A percentile compares a stretch with the other conserved stretches of the same genome.
phyloP scores from a whole-genome alignment of 2,329 filamentous ascomycete genomes.

The Celoporthe dispersa region DNA sequence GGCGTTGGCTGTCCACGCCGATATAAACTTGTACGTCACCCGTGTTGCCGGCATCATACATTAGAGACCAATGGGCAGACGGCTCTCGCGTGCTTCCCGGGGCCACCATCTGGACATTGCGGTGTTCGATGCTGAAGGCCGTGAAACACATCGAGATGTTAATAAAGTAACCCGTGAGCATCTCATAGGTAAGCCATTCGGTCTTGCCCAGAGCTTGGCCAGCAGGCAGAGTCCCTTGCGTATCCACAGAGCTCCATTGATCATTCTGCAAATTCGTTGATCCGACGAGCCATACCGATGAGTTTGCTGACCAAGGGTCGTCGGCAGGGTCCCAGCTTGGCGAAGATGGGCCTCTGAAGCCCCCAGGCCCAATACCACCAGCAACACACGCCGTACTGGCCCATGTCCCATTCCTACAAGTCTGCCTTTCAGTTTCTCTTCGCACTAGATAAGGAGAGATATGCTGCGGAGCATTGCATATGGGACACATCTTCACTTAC shows the following conservation, averaged over 20 bases:
- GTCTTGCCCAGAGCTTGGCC: not conserved
- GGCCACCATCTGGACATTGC: not conserved
- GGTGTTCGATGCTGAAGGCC: slow-evolving; percentile 7
- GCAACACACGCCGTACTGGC: not conserved
- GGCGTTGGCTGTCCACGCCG: not conserved
- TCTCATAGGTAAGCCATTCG: slow-evolving; percentile 10
- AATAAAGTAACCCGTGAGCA: slow-evolving; percentile 9
- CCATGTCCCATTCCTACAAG: not conserved
- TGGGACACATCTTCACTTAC: not conserved
- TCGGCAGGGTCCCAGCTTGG: slow-evolving; percentile 1
- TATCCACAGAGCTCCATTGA: not conserved
- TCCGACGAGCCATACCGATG: slow-evolving; percentile 11
- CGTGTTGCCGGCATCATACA: not conserved
- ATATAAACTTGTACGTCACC: not conserved
- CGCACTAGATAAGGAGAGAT: not conserved
- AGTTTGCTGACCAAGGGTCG: slow-evolving; percentile 15
- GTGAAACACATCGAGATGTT: slow-evolving; percentile 11
- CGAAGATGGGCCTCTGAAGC: not conserved
- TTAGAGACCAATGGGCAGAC: not conserved
- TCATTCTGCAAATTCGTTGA: not conserved
- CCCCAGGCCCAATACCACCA: slow-evolving; percentile 6
- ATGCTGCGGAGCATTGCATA: not conserved
- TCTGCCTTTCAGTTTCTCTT: not conserved
- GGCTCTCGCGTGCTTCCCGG: slow-evolving; percentile 1
- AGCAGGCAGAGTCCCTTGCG: not conserved